Evolutionary conservation across 495 filamentous ascomycete species (phyloP).

Genomic region (Hypoxylon lienhwacheense): DNA sequence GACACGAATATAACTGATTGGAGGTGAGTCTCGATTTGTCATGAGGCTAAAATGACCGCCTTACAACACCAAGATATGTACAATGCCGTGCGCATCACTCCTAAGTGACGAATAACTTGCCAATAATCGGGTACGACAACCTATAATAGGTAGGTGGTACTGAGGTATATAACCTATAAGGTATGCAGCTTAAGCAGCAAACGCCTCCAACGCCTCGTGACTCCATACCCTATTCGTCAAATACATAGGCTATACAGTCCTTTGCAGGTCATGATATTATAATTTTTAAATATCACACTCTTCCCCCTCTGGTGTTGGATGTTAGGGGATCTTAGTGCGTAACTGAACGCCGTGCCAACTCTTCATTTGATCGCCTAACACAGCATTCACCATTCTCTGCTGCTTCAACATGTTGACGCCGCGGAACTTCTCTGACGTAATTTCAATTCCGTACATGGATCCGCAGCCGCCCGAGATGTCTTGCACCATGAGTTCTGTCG

Average conservation of each 20-base stretch:
- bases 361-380: slow-evolving; percentile 69
- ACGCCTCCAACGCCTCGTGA: background rate
- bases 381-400: slow-evolving; percentile 69
- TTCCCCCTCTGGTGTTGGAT: background rate
- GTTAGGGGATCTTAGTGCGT: slow-evolving; percentile 55
- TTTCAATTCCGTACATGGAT: slow-evolving; percentile 76
- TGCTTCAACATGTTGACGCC: slow-evolving; percentile 69
- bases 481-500: slow-evolving; percentile 60
- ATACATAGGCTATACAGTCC: background rate
- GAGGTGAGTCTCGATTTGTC: background rate
- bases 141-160: background rate
- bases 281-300: background rate
- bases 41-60: background rate
- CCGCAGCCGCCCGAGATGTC: slow-evolving; percentile 80
- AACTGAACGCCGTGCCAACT: slow-evolving; percentile 76
- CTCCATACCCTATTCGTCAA: background rate
- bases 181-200: background rate
- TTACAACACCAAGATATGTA: slow-evolving; percentile 3
- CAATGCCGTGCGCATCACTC: background rate
- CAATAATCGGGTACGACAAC: too few species aligned
- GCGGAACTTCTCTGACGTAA: slow-evolving; percentile 64
- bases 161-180: too few species aligned
- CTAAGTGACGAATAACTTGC: too few species aligned
- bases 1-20: background rate
- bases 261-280: background rate